Evolutionary conservation across 768 basidiomycete species (phyloP).

Genomic region (Antrodiella citrinella): DNA sequence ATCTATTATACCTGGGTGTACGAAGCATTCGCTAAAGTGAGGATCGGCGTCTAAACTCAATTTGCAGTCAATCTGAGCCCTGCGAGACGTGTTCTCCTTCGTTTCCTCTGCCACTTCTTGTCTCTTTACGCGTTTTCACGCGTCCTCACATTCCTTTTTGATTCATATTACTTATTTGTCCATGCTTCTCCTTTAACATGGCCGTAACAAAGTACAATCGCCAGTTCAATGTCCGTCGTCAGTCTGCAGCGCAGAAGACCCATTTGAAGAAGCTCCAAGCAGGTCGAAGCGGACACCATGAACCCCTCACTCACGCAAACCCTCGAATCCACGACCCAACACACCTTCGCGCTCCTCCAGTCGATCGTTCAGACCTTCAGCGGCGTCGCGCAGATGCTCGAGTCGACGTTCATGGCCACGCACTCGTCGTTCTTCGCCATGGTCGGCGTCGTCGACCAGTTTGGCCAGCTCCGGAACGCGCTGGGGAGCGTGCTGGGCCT

Average conservation of each 20-base stretch:
- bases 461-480: slow-evolving; percentile 84
- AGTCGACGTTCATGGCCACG: slow-evolving; percentile 95
- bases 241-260: too few relatives aligned
- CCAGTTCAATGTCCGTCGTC: too few relatives aligned
- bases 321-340: slow-evolving; percentile 82
- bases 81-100: too few relatives aligned
- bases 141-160: slow-evolving; percentile 40
- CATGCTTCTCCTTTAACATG: slow-evolving; percentile 29
- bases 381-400: slow-evolving; percentile 95
- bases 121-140: too few relatives aligned
- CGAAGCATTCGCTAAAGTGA: too few relatives aligned
- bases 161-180: slow-evolving; percentile 21
- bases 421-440: slow-evolving; percentile 94
- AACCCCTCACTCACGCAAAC: slow-evolving; percentile 74
- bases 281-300: slow-evolving; percentile 41
- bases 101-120: too few relatives aligned
- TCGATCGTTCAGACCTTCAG: slow-evolving; percentile 93
- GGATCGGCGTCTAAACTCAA: too few relatives aligned
- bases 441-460: slow-evolving; percentile 94
- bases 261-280: too few relatives aligned
- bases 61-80: too few relatives aligned
- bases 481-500: slow-evolving; percentile 89
- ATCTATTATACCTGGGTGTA: too few relatives aligned
- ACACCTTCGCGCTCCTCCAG: slow-evolving; percentile 89
- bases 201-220: too few relatives aligned